phyloP scores from a whole-genome alignment of 2,329 filamentous ascomycete species.

The Pseudovirgaria hyperparasitica region DNA sequence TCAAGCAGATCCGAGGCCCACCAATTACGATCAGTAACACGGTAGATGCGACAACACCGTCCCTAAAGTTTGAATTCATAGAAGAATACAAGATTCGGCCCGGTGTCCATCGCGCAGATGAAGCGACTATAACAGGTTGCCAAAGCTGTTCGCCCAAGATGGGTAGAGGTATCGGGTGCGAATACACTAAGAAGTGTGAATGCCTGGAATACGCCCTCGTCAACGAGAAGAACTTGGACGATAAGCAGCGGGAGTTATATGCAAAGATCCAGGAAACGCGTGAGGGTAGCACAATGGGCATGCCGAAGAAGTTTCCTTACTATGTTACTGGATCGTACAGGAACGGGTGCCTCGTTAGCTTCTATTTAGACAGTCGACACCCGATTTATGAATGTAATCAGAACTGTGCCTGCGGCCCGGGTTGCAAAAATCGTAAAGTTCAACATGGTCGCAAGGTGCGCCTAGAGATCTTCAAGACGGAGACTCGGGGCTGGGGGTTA shows the following conservation, averaged over 20 bases:
- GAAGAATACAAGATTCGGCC: slow-evolving; percentile 44
- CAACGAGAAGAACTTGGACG: slow-evolving; percentile 23
- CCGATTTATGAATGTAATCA: slow-evolving; percentile 72
- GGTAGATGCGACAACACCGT: slow-evolving; percentile 41
- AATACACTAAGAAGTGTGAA: slow-evolving; percentile 48
- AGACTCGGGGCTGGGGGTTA: slow-evolving; percentile 59
- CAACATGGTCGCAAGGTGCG: slow-evolving; percentile 58
- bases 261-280: slow-evolving; percentile 7
- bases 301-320: slow-evolving; percentile 51
- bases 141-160: slow-evolving; percentile 44
- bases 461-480: slow-evolving; percentile 65
- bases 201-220: slow-evolving; percentile 54
- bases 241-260: slow-evolving; percentile 12
- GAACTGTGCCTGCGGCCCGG: slow-evolving; percentile 49
- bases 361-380: slow-evolving; percentile 29
- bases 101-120: slow-evolving; percentile 47
- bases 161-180: slow-evolving; percentile 43
- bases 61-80: slow-evolving; percentile 57
- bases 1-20: slow-evolving; percentile 17
- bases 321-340: slow-evolving; percentile 20
- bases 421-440: slow-evolving; percentile 65
- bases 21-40: slow-evolving; percentile 51
- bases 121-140: slow-evolving; percentile 57
- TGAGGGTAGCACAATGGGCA: slow-evolving; percentile 17
- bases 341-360: slow-evolving; percentile 20